Conservation (phyloP, 345 rosid species). For the Alliaria petiolata region DNA sequence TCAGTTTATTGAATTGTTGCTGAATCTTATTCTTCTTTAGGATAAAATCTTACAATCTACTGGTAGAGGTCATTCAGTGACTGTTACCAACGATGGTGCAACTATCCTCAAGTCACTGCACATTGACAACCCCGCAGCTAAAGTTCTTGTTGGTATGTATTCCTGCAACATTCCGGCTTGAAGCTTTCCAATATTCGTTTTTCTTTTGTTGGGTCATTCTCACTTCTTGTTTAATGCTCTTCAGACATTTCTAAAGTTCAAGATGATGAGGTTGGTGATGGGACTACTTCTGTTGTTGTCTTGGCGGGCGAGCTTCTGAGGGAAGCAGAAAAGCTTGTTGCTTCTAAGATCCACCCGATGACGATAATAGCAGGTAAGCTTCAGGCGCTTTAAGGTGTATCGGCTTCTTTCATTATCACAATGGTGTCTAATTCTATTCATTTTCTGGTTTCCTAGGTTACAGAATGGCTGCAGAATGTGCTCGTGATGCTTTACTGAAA, state of each 20-base stretch:
- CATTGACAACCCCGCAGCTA: conserved; percentile 95
- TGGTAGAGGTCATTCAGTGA: conserved; percentile 73
- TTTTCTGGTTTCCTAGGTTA: conserved; percentile 51
- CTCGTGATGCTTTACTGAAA: conserved; percentile 64
- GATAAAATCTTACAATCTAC: conserved; percentile 98
- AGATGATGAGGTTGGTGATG: conserved; percentile 99
- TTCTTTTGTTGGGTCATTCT: background rate
- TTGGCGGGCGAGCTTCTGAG: conserved; percentile 94
- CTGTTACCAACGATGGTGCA: conserved; percentile 97
- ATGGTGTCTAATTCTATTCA: background rate
- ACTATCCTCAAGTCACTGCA: conserved; percentile 94
- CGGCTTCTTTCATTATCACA: background rate
- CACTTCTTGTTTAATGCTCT: background rate
- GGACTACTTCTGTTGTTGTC: conserved; percentile 97
- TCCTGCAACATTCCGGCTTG: background rate
- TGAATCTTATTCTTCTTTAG: conserved; percentile 29
- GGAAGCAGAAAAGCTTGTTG: conserved; percentile 92
- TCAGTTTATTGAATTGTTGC: conserved; percentile 8
- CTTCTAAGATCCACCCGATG: conserved; percentile 96
- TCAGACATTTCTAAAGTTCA: conserved; percentile 97
- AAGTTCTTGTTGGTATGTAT: conserved; percentile 89
- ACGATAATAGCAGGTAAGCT: conserved; percentile 76
- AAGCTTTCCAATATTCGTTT: background rate
- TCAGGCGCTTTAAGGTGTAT: background rate
- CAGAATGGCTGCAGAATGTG: conserved; percentile 96